Percentiles rank a stretch among this genome's conserved stretches.
Conservation (phyloP, 306 rosid genomes). For the Pyrus bretschneideri region DNA sequence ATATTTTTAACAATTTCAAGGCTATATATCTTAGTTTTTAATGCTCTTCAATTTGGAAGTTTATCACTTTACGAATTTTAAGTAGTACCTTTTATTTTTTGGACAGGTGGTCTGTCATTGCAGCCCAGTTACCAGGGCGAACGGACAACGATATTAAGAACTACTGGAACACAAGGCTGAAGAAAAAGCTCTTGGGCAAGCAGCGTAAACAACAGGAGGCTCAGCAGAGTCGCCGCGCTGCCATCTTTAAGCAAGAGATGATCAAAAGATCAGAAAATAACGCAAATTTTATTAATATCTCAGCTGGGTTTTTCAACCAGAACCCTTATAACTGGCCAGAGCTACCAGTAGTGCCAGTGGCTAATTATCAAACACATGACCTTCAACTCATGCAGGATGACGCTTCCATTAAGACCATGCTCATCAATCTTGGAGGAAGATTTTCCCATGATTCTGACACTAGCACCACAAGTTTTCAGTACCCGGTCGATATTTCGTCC, state of each 20-base stretch:
- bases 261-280: constrained; percentile 28
- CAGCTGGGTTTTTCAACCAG: constrained; percentile 19
- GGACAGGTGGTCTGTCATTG: constrained; percentile 91
- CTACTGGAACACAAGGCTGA: constrained; percentile 93
- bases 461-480: constrained; percentile 8
- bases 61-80: not conserved
- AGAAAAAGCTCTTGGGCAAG: constrained; percentile 83
- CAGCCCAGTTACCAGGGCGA: constrained; percentile 89
- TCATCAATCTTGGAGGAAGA: constrained; percentile 43
- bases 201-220: constrained; percentile 56
- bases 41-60: not conserved
- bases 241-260: constrained; percentile 38
- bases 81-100: not conserved
- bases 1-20: not conserved
- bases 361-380: constrained; percentile 23
- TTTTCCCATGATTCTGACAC: constrained; percentile 16
- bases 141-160: constrained; percentile 95
- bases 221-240: constrained; percentile 30
- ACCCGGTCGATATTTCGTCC: constrained; percentile 18
- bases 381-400: constrained; percentile 15
- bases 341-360: constrained; percentile 23
- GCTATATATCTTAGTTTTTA: not conserved
- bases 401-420: constrained; percentile 33
- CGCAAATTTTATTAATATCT: not conserved
- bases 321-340: constrained; percentile 36